Base-by-base conservation (phyloP, 495 filamentous ascomycete species). In the Venustampulla echinocandica region DNA sequence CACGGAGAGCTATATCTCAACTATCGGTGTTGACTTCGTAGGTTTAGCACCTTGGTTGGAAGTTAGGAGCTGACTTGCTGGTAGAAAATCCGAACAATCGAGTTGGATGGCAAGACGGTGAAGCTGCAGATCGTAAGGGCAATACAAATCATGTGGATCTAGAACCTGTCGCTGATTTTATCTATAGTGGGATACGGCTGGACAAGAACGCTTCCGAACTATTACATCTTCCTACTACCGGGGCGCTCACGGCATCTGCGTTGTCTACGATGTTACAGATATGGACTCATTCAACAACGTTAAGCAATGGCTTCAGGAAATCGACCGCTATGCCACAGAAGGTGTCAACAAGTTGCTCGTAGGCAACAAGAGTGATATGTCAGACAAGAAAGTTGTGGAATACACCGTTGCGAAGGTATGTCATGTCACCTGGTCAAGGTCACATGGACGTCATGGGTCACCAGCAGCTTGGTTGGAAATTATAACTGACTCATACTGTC, bases 201-300 rank as follows among this genome's bases (percentile, higher is more conserved):
- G 92, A 50, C 92, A 98, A 75, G 92, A 98, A 68, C 87, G 92
- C 55, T 98, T 98, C 87, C 84, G 93, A 64, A 98, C 92, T 53
- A 98, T 98, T 73, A 97, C 93, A 44, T 96, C 90, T 17, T 97
- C 93, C 44, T 98, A 98, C 80, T 98, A 98, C 75, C 85, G 92
- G 63, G 92, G 77, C 44, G 92, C 92, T 56, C 93, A 98, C 66
- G 92, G 92, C 57, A 98, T 98, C 71, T 98, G 92, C 69, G 92
- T 98, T 44, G 92, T 98, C 62, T 98, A 96, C 75, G 92, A 98
- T 80, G 93, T 98, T 62, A 98, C 92, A 34, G 93, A 98, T 64
- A 97, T 96, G 93, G 93, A 97, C 69, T 93, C 86, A 34, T 98
- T 97, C 87, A 97, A 97, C 79, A 97, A 97, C 71, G 93, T 98